Percentiles rank a stretch among this genome's conserved stretches.
Conservation (phyloP, 768 basidiomycete genomes). For the Dacryopinax spathularia region DNA sequence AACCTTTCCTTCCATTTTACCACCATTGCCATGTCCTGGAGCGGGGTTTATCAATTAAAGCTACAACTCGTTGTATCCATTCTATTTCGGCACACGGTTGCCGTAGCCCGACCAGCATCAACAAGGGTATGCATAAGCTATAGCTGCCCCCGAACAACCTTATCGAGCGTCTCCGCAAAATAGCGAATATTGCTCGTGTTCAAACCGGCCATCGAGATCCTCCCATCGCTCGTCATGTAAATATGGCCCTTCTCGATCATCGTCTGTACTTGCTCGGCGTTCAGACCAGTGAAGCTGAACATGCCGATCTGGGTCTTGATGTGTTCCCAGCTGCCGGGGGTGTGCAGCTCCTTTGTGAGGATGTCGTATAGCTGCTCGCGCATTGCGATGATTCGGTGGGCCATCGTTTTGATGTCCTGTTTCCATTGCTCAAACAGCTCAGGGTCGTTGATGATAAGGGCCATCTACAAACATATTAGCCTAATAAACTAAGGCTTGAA, state of each 20-base stretch:
- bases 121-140: conserved; percentile 12
- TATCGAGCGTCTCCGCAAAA: conserved; percentile 58
- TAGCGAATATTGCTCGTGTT: conserved; percentile 66
- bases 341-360: conserved; percentile 63
- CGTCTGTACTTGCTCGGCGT: conserved; percentile 44
- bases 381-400: conserved; percentile 84
- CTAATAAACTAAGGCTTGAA: not conserved
- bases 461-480: conserved; percentile 39
- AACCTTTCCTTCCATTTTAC: no score
- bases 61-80: not conserved
- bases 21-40: no score
- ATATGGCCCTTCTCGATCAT: conserved; percentile 62
- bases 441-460: conserved; percentile 64
- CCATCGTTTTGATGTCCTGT: conserved; percentile 81
- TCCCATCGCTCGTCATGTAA: conserved; percentile 73
- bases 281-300: conserved; percentile 91
- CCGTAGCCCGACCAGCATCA: not conserved
- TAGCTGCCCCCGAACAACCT: conserved; percentile 40
- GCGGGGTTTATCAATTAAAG: no score
- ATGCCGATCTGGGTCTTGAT: conserved; percentile 93
- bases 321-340: conserved; percentile 92
- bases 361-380: conserved; percentile 59
- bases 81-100: not conserved
- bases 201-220: conserved; percentile 90
- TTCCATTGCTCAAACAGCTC: conserved; percentile 80